A percentile compares a stretch with the other conserved stretches of the same genome.
Evolutionary conservation across 176 grass and related monocot genomes (phyloP).

Genomic region (Dactylis glomerata): DNA sequence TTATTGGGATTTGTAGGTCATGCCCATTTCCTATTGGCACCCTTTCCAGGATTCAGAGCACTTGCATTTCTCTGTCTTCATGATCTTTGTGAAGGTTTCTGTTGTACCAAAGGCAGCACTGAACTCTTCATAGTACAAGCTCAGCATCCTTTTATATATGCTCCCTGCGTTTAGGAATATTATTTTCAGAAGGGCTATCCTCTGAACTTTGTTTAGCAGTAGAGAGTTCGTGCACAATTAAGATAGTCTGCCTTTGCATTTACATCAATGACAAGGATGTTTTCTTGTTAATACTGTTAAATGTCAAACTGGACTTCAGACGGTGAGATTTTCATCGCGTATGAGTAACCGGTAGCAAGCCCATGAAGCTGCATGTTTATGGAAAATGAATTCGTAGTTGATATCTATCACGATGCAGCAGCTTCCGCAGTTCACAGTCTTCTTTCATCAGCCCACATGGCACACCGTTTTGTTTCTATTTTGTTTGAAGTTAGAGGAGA

Average conservation of each 20-base stretch:
- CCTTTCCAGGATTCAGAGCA: conserved; percentile 41
- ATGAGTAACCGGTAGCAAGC: background rate
- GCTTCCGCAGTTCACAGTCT: background rate
- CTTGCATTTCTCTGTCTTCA: conserved; percentile 25
- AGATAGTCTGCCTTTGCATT: background rate
- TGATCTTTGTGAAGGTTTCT: conserved; percentile 23
- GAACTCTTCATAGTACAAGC: conserved; percentile 3
- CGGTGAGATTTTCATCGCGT: background rate
- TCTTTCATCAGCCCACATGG: background rate
- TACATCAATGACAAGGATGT: background rate
- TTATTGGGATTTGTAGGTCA: conserved; percentile 56
- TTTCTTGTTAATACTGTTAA: conserved; percentile 1
- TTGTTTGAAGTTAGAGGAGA: background rate
- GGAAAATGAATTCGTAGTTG: background rate
- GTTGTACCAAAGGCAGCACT: background rate
- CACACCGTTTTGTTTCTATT: background rate
- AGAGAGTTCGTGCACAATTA: conserved; percentile 6
- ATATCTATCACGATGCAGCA: background rate
- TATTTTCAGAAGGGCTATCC: background rate
- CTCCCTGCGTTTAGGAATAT: background rate
- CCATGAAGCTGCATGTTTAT: background rate
- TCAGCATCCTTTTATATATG: background rate
- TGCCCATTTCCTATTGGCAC: conserved; percentile 12
- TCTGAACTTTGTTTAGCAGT: background rate
- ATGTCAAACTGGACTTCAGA: background rate